Percentiles rank a stretch among this genome's conserved stretches.
Conservation (phyloP, 306 rosid genomes). For the Cicer pinnatifidum region DNA sequence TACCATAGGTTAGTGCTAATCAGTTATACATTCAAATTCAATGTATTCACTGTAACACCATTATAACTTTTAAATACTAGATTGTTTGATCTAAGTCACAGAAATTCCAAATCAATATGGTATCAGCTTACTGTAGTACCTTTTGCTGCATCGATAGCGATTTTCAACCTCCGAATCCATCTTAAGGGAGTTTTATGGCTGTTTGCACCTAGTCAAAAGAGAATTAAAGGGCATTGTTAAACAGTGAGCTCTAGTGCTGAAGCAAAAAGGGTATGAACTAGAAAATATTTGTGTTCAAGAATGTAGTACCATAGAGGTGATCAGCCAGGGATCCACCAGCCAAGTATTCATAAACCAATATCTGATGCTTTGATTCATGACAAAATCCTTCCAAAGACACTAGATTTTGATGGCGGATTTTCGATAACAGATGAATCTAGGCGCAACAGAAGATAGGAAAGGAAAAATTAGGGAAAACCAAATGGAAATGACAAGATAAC, state of each 20-base stretch:
- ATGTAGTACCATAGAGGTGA: conserved; percentile 75
- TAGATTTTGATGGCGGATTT: conserved; percentile 84
- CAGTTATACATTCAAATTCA: no score
- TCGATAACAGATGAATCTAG: conserved; percentile 80
- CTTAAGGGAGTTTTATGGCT: conserved; percentile 66
- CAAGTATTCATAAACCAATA: conserved; percentile 88
- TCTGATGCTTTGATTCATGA: conserved; percentile 86
- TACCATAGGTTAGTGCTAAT: no score
- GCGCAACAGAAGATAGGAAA: conserved; percentile 23
- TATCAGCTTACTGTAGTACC: conserved; percentile 50
- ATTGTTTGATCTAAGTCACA: no score
- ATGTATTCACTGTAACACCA: no score
- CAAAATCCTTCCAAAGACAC: conserved; percentile 92
- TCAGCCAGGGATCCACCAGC: conserved; percentile 91
- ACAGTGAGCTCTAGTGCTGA: conserved; percentile 15
- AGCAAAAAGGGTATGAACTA: not conserved
- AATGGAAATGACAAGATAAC: not conserved
- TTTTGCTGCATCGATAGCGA: conserved; percentile 94
- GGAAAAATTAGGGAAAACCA: conserved; percentile 25
- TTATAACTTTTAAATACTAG: no score
- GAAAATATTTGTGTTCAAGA: conserved; percentile 1
- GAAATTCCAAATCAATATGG: no score
- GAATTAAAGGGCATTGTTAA: not conserved
- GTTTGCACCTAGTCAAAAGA: conserved; percentile 59
- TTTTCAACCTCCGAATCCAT: conserved; percentile 94